phyloP scores from a whole-genome alignment of 441 rosid genomes.

The Geranium incanum region DNA sequence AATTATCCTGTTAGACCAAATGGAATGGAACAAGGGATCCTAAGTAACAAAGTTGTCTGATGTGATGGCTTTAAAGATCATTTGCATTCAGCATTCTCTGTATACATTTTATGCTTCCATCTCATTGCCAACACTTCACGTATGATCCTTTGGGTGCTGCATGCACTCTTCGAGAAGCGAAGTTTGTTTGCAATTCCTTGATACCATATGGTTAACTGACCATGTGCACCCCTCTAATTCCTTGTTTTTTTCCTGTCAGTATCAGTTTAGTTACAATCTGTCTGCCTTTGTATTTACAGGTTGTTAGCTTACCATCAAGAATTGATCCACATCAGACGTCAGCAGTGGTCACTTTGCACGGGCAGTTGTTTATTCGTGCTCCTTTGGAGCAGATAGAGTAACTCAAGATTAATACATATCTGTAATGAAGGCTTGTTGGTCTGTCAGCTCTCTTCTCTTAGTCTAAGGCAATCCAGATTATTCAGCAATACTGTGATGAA shows the following conservation, averaged over 20 bases:
- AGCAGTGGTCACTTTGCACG: conserved; percentile 89
- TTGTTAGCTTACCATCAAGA: conserved; percentile 74
- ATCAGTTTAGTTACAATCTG: neutral
- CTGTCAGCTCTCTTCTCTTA: neutral
- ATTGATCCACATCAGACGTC: conserved; percentile 90
- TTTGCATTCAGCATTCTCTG: neutral
- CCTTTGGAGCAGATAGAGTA: conserved; percentile 55
- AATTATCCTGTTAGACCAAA: neutral
- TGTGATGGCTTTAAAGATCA: neutral
- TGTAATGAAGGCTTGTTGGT: neutral
- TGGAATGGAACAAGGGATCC: neutral
- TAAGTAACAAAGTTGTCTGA: too few relatives aligned
- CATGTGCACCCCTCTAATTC: neutral
- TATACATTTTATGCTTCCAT: too few relatives aligned
- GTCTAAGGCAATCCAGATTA: neutral
- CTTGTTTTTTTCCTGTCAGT: neutral
- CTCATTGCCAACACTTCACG: too few relatives aligned
- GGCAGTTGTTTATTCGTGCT: conserved; percentile 84
- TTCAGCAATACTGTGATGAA: neutral
- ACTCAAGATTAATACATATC: neutral
- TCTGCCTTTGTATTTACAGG: conserved; percentile 34
- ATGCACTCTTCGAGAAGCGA: neutral
- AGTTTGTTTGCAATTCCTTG: neutral
- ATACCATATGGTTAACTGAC: neutral
- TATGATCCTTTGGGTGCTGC: too few relatives aligned